Base-by-base conservation (phyloP, 2,329 filamentous ascomycete species). In the Fusarium liriodendri region DNA sequence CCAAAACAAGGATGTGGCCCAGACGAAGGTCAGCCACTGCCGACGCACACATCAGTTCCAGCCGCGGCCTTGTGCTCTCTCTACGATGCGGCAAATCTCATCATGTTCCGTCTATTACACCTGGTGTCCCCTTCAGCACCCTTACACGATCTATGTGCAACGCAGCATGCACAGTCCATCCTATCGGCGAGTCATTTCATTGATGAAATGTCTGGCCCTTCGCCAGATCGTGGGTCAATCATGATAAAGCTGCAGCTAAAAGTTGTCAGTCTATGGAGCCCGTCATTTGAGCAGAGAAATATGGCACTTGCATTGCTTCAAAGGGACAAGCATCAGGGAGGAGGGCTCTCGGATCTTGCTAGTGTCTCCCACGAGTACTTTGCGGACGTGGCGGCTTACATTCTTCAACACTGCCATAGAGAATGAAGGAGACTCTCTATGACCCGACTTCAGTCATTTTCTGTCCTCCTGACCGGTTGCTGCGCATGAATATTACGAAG, bases 321-420 rank as follows among this genome's bases (percentile, higher is more conserved):
- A 16, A 64, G 67, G 10, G 47, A 64, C 20, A 72, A 62, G 32
- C 27, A 62, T 11, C 72, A 62, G 20, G 55, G 47, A 4, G 70
- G 64, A 68, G 74, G 74, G 27, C 64, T 76, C 6, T 64, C 72
- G 37, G 70, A 64, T 20, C 70, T 76, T 11, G 60, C 72, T 29
- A 45, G 60, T 6, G 52, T 59, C 9, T 73, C 70, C 1, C 38
- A 62, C 16, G 70, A 71, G 16, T 75, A 75, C 59, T 76, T 76
- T 69, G 72, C 74, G 22, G 70, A 69, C 25, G 70, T 76, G 37
- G 74, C 74, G 16, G 54, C 35, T 40, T 27, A 72, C 42, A 67
- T 75, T 14, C 60, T 72, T n/a, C 13, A 57, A 27, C 27, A 70
- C 16, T 50, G 67, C 52, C 14, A 72, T 35, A 9, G 27, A 7